Evolutionary conservation across 306 rosid species (phyloP).

Genomic region (Cyclanthera cordifolia): DNA sequence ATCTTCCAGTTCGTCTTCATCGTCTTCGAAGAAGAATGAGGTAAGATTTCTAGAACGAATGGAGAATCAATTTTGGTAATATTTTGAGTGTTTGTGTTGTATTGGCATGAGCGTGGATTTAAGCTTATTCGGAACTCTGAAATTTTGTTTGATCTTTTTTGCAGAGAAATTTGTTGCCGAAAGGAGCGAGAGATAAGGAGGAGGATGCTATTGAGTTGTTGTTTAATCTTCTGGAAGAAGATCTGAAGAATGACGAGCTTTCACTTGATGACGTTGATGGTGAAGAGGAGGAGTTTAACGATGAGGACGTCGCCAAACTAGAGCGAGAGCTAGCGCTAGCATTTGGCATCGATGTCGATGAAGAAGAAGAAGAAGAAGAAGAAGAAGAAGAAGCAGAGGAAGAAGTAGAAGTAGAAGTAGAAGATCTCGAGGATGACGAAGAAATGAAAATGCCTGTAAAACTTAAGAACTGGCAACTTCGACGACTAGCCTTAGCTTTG

Average conservation of each 20-base stretch:
- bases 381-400: slow-evolving; percentile 13
- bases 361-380: slow-evolving; percentile 11
- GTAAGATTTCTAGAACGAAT: slow-evolving; percentile 12
- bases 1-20: slow-evolving; percentile 23
- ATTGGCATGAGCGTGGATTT: background rate
- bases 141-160: background rate
- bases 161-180: slow-evolving; percentile 24
- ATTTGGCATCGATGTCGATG: slow-evolving; percentile 33
- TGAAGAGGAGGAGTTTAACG: slow-evolving; percentile 38
- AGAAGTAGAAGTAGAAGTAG: no score
- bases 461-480: slow-evolving; percentile 72
- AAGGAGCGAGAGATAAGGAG: slow-evolving; percentile 16
- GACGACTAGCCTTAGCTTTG: slow-evolving; percentile 65
- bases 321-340: slow-evolving; percentile 50
- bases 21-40: slow-evolving; percentile 43
- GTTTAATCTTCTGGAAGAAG: slow-evolving; percentile 69
- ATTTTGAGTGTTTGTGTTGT: background rate
- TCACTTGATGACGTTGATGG: slow-evolving; percentile 24
- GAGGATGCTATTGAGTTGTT: slow-evolving; percentile 65
- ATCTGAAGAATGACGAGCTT: slow-evolving; percentile 52
- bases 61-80: background rate
- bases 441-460: slow-evolving; percentile 28
- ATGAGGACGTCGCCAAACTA: slow-evolving; percentile 50
- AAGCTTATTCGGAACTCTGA: background rate
- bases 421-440: slow-evolving; percentile 7